phyloP scores from a whole-genome alignment of 2,329 filamentous ascomycete genomes.

The Fusarium sp. region DNA sequence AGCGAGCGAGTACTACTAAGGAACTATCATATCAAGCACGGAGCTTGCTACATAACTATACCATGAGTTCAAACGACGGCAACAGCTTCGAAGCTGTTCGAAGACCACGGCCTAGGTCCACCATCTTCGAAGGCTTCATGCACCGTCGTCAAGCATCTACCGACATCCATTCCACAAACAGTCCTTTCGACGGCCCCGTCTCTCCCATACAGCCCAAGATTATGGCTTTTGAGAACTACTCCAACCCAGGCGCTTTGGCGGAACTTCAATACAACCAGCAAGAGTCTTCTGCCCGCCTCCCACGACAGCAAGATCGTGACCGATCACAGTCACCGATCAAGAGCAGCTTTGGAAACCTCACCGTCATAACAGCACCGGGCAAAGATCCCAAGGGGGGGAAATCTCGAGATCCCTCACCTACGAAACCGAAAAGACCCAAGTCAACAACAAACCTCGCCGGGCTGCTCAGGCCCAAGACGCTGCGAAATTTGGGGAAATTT shows the following conservation, averaged over 20 bases:
- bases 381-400: constrained; percentile 59
- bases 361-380: constrained; percentile 58
- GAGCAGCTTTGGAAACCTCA: constrained; percentile 57
- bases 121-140: constrained; percentile 64
- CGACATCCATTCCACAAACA: constrained; percentile 54
- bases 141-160: constrained; percentile 63
- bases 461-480: constrained; percentile 81
- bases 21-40: constrained; percentile 25
- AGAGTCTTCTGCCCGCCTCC: constrained; percentile 56
- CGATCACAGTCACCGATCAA: constrained; percentile 62
- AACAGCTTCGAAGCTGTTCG: constrained; percentile 41
- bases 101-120: constrained; percentile 63
- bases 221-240: constrained; percentile 53
- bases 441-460: constrained; percentile 85
- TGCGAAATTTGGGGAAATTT: constrained; percentile 72
- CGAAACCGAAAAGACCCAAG: constrained; percentile 82
- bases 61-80: constrained; percentile 28
- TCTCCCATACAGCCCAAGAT: constrained; percentile 48
- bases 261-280: constrained; percentile 71
- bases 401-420: constrained; percentile 63
- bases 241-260: constrained; percentile 62
- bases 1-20: constrained; percentile 11
- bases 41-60: constrained; percentile 10
- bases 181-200: constrained; percentile 43
- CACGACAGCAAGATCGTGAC: constrained; percentile 55